Conservation (phyloP, 1,284 basidiomycete genomes). For the Cerioporus squamosus region DNA sequence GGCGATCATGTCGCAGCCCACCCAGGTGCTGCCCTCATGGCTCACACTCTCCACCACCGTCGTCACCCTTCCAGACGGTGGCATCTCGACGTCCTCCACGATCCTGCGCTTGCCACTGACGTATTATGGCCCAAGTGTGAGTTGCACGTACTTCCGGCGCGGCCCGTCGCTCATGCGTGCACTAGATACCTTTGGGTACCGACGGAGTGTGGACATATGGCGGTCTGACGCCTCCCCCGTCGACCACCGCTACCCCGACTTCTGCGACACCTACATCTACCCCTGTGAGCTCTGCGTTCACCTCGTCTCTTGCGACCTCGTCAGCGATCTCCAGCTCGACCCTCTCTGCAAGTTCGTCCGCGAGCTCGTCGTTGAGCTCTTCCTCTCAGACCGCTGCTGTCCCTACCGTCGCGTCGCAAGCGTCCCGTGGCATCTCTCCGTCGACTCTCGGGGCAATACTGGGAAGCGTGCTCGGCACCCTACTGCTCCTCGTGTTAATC, state of each 20-base stretch:
- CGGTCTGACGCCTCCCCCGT: conserved; percentile 56
- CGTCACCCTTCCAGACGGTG: conserved; percentile 53
- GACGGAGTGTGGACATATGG: conserved; percentile 66
- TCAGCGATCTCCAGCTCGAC: conserved; percentile 8
- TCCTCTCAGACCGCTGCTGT: conserved; percentile 24
- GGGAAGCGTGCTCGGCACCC: conserved; percentile 41
- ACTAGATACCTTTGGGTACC: conserved; percentile 68
- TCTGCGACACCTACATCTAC: conserved; percentile 28
- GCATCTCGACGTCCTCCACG: conserved; percentile 52
- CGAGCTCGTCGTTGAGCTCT: conserved; percentile 10
- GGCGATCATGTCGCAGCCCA: conserved; percentile 53
- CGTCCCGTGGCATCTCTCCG: conserved; percentile 33
- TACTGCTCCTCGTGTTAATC: conserved; percentile 53
- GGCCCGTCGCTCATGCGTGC: neutral
- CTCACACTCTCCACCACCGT: conserved; percentile 56
- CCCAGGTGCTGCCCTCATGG: conserved; percentile 70
- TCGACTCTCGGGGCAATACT: conserved; percentile 36
- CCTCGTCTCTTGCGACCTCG: conserved; percentile 28
- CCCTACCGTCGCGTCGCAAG: conserved; percentile 24
- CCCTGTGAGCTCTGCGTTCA: conserved; percentile 26
- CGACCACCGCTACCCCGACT: conserved; percentile 31
- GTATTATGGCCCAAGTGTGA: conserved; percentile 75
- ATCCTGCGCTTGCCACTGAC: conserved; percentile 66
- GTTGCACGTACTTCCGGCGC: conserved; percentile 33
- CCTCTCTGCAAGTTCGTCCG: conserved; percentile 2